phyloP scores from a whole-genome alignment of 164 flowering plant genomes.

The Cinnamomum chago region DNA sequence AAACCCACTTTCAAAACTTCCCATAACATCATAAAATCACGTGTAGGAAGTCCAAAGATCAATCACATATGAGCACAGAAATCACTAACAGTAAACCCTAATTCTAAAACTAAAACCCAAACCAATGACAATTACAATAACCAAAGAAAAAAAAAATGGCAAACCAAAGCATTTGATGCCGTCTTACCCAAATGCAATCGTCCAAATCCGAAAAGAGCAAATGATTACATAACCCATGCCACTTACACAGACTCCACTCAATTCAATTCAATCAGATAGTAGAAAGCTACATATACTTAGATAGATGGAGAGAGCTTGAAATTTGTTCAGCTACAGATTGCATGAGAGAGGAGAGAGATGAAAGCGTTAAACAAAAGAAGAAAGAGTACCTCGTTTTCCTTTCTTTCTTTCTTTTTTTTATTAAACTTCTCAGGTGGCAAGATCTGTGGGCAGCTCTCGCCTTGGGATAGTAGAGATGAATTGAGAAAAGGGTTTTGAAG shows the following conservation, averaged over 20 bases:
- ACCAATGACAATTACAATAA: neutral
- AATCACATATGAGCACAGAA: neutral
- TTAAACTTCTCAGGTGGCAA: neutral
- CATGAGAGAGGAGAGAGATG: neutral
- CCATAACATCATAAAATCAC: neutral
- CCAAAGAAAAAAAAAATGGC: neutral
- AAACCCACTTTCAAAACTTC: neutral
- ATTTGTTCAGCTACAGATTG: neutral
- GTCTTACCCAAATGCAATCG: neutral
- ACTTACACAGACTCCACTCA: neutral
- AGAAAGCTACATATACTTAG: neutral
- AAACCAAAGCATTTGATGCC: neutral
- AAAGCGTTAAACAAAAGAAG: neutral
- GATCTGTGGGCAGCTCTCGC: slow-evolving; percentile 4
- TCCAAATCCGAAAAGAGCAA: neutral
- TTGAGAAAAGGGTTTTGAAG: too few species aligned
- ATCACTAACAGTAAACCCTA: slow-evolving; percentile 13
- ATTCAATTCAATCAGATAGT: neutral
- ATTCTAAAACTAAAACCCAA: neutral
- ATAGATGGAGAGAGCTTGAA: neutral
- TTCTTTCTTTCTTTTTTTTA: too few species aligned
- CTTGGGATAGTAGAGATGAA: slow-evolving; percentile 1
- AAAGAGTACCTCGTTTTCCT: neutral
- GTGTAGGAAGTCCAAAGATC: too few species aligned
- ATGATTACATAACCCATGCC: neutral